Conservation (phyloP, 495 filamentous ascomycete genomes). For the Friedmanniomyces endolithicus region DNA sequence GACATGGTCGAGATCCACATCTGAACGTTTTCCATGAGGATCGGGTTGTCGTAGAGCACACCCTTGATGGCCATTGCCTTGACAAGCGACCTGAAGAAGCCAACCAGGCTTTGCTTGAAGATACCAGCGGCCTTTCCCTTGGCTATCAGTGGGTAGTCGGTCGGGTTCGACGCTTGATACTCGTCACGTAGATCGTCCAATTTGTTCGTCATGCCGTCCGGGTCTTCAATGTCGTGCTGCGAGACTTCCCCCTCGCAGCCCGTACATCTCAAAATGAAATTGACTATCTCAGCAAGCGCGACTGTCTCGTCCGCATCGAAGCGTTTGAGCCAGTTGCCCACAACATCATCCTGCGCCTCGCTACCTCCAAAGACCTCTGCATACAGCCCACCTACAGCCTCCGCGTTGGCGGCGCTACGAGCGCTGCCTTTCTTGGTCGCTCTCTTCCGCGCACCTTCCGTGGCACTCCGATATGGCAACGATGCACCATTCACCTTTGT, state of each 20-base stretch:
- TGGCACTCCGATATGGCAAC: constrained; percentile 32
- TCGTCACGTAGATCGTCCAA: constrained; percentile 69
- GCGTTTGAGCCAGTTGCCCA: constrained; percentile 61
- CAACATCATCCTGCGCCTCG: constrained; percentile 58
- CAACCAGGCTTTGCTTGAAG: constrained; percentile 63
- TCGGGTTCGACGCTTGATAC: constrained; percentile 62
- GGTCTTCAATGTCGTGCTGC: constrained; percentile 68
- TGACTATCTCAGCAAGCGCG: constrained; percentile 73
- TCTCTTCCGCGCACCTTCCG: constrained; percentile 35
- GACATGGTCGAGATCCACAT: constrained; percentile 81
- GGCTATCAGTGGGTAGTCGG: constrained; percentile 88
- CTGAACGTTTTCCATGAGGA: constrained; percentile 71
- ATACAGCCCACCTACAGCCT: constrained; percentile 58
- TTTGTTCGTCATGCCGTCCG: constrained; percentile 59
- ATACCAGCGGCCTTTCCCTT: constrained; percentile 55
- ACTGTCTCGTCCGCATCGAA: constrained; percentile 55
- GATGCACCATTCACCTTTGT: constrained; percentile 32
- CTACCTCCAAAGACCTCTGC: constrained; percentile 72
- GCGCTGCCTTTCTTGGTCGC: constrained; percentile 24
- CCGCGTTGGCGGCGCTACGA: constrained; percentile 25
- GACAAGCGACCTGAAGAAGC: constrained; percentile 65
- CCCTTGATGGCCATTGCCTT: constrained; percentile 60
- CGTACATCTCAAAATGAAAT: constrained; percentile 71
- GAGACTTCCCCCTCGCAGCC: constrained; percentile 66
- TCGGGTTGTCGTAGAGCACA: constrained; percentile 58